These are phyloP conservation scores for Russula sp. DNA, from an alignment of 768 basidiomycete species.

Conservation along the genomic window DNA sequence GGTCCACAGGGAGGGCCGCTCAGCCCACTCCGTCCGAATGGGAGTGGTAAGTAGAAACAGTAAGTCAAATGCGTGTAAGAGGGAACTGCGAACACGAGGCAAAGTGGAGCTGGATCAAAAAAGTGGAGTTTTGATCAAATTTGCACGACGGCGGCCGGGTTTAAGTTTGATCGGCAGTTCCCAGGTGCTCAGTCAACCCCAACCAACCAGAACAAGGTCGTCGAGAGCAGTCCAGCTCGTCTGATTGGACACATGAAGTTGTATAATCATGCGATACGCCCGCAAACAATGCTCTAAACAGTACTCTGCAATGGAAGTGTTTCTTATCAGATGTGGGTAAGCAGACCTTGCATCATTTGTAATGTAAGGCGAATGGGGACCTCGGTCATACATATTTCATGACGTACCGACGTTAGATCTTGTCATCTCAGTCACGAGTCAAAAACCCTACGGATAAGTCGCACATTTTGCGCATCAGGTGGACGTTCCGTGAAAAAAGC, in stretches of 20 bases:
- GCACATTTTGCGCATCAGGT: background rate
- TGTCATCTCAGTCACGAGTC: background rate
- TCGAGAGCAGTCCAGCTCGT: too few relatives aligned
- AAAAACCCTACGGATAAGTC: background rate
- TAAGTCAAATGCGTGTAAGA: background rate
- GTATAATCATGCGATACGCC: background rate
- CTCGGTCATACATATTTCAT: background rate
- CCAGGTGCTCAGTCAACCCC: background rate
- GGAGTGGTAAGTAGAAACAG: background rate
- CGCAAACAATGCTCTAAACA: background rate
- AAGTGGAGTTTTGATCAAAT: background rate
- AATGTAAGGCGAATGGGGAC: background rate
- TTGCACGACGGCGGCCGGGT: background rate
- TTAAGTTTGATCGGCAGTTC: constrained; percentile 10
- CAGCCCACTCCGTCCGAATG: background rate
- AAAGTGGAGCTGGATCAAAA: background rate
- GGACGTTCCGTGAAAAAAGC: background rate
- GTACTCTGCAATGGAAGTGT: background rate
- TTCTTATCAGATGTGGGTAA: background rate
- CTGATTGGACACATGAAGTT: constrained; percentile 11
- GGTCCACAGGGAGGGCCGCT: background rate
- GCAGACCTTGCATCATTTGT: background rate
- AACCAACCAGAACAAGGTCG: background rate
- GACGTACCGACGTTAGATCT: constrained; percentile 6
- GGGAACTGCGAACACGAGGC: constrained; percentile 7